These are phyloP conservation scores for Maudiozyma bulderi DNA, from an alignment of 805 yeast species.

Conservation along the genomic window DNA sequence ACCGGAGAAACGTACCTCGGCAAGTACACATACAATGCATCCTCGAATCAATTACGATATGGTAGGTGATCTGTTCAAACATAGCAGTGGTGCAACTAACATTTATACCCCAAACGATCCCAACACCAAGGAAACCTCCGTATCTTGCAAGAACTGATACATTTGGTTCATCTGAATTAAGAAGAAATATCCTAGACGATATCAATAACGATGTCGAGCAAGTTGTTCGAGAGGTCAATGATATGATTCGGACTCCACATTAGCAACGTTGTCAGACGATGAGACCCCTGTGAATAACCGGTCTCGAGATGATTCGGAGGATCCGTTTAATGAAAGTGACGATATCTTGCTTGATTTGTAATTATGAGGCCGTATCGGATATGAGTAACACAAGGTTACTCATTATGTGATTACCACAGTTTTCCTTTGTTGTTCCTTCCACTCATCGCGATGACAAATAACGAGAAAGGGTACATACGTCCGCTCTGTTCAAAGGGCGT, in stretches of 20 bases:
- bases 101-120: too few relatives aligned
- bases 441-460: not conserved
- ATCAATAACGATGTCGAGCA: not conserved
- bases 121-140: not conserved
- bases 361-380: not conserved
- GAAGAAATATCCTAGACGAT: slow-evolving; percentile 2
- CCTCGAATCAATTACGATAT: not conserved
- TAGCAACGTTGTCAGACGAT: not conserved
- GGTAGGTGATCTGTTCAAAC: not conserved
- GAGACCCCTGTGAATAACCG: not conserved
- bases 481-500: too few relatives aligned
- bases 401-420: too few relatives aligned
- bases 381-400: too few relatives aligned
- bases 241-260: not conserved
- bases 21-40: too few relatives aligned
- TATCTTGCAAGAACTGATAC: slow-evolving; percentile 3
- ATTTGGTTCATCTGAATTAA: not conserved
- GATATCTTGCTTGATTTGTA: not conserved
- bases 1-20: too few relatives aligned
- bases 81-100: not conserved
- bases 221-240: not conserved
- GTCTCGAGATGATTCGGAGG: not conserved
- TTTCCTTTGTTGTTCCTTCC: not conserved
- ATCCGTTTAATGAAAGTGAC: not conserved
- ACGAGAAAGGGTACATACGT: not conserved